Evolutionary conservation across 192 early-diverging fungal species (phyloP).

Genomic region (Coemansia sp.): DNA sequence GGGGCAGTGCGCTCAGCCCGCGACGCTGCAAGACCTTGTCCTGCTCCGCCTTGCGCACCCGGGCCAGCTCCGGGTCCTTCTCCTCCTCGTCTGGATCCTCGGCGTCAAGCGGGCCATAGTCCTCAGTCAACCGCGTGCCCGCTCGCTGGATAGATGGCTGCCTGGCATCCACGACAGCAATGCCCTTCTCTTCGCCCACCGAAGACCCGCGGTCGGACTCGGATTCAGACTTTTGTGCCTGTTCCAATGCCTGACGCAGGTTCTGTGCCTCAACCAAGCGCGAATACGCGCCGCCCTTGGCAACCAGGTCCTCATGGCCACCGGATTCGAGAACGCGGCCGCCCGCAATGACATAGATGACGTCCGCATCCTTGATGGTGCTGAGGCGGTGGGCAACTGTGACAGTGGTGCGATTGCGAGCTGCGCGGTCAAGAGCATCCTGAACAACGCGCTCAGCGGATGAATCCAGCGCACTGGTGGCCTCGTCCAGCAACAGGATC

Average conservation of each 20-base stretch:
- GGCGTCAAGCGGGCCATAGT: not conserved
- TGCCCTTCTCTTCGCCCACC: not conserved
- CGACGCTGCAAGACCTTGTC: not conserved
- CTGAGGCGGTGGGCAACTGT: constrained; percentile 87
- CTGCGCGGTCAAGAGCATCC: constrained; percentile 70
- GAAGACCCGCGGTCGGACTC: not conserved
- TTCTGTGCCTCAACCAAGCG: constrained; percentile 56
- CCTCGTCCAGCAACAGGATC: constrained; percentile 86
- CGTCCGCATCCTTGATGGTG: constrained; percentile 78
- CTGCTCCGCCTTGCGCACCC: not conserved
- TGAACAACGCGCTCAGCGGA: constrained; percentile 75
- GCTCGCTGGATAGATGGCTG: too few relatives aligned
- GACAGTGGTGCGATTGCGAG: constrained; percentile 77
- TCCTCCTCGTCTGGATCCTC: not conserved
- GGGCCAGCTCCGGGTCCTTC: not conserved
- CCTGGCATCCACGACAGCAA: not conserved
- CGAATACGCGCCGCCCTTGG: constrained; percentile 33
- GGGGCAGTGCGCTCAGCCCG: constrained; percentile 13
- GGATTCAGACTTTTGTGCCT: not conserved
- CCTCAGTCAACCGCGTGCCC: too few relatives aligned
- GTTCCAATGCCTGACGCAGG: constrained; percentile 43
- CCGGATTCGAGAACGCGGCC: constrained; percentile 72
- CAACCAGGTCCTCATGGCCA: constrained; percentile 69
- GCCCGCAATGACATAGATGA: constrained; percentile 77
- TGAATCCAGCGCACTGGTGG: constrained; percentile 81